Evolutionary conservation across 805 yeast genomes (phyloP).

Genomic region (Starmera quercuum): DNA sequence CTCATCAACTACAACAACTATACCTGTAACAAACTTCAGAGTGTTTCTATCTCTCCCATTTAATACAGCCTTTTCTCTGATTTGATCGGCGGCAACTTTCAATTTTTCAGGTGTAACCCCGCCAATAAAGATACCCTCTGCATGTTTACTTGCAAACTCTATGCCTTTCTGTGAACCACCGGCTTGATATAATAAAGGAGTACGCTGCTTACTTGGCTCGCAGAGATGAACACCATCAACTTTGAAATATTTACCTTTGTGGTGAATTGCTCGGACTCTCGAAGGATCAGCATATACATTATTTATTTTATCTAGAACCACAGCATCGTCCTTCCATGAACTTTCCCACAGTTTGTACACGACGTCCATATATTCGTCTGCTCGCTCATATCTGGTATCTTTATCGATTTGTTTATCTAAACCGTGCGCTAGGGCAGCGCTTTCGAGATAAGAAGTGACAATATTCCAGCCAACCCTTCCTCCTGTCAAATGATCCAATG

Average conservation of each 20-base stretch:
- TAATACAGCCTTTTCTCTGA: constrained; percentile 23
- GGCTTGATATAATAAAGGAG: constrained; percentile 37
- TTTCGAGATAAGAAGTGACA: constrained; percentile 34
- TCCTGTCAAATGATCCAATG: constrained; percentile 33
- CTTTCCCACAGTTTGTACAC: constrained; percentile 30
- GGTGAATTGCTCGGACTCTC: constrained; percentile 29
- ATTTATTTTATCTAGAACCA: constrained; percentile 12
- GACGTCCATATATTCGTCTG: constrained; percentile 34
- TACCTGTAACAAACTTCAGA: constrained; percentile 28
- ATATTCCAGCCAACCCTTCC: constrained; percentile 42
- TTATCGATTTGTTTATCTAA: constrained; percentile 28
- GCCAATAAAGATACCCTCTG: constrained; percentile 33
- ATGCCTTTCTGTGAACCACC: constrained; percentile 33
- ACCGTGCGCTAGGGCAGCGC: constrained; percentile 26
- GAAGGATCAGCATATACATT: constrained; percentile 27
- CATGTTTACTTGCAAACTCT: constrained; percentile 35
- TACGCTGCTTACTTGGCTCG: constrained; percentile 31
- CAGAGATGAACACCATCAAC: constrained; percentile 30
- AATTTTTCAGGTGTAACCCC: constrained; percentile 25
- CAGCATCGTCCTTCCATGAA: constrained; percentile 33
- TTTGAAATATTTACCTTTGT: constrained; percentile 30
- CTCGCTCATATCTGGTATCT: constrained; percentile 32
- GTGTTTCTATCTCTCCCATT: constrained; percentile 29
- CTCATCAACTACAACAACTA: constrained; percentile 29
- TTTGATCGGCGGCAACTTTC: constrained; percentile 22